phyloP scores from a whole-genome alignment of 208 protist genomes.

The Novymonas esmeraldas region DNA sequence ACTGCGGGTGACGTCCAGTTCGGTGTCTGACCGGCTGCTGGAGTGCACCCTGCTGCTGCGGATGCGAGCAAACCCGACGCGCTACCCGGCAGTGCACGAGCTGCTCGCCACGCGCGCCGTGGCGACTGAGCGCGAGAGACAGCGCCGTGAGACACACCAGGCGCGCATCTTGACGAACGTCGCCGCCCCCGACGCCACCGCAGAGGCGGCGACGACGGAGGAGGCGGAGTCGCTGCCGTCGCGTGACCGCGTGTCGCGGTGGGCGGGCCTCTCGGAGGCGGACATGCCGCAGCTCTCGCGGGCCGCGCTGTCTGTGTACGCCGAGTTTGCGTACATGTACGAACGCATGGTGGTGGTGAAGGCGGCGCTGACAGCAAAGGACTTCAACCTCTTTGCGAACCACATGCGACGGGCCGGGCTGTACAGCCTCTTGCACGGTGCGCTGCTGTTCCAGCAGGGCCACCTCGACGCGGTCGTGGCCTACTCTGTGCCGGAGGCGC shows the following conservation, averaged over 20 bases:
- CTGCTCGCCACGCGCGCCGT: slow-evolving; percentile 40
- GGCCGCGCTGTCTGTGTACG: slow-evolving; percentile 52
- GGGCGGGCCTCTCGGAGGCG: slow-evolving; percentile 18
- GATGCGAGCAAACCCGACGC: slow-evolving; percentile 45
- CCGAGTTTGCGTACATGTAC: slow-evolving; percentile 66
- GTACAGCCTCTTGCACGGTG: slow-evolving; percentile 62
- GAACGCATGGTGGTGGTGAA: slow-evolving; percentile 56
- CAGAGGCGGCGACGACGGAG: not conserved
- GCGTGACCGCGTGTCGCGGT: slow-evolving; percentile 6
- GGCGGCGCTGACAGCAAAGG: slow-evolving; percentile 23
- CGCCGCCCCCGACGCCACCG: not conserved
- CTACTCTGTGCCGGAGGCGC: slow-evolving; percentile 6
- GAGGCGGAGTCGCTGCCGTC: not conserved
- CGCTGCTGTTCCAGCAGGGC: slow-evolving; percentile 36
- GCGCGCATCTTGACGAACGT: not conserved
- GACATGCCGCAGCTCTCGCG: slow-evolving; percentile 25
- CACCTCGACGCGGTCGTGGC: slow-evolving; percentile 29
- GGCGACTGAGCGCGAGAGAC: slow-evolving; percentile 1
- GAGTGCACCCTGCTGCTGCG: slow-evolving; percentile 74
- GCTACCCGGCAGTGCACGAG: slow-evolving; percentile 37
- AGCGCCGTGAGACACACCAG: not conserved
- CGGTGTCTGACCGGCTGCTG: slow-evolving; percentile 43
- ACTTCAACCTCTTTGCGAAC: slow-evolving; percentile 39
- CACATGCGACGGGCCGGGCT: slow-evolving; percentile 46
- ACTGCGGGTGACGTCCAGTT: slow-evolving; percentile 29